Evolutionary conservation across 495 filamentous ascomycete genomes (phyloP), one percentile per base, ranked within the genome.

Genomic region (Penicillium soppii): DNA sequence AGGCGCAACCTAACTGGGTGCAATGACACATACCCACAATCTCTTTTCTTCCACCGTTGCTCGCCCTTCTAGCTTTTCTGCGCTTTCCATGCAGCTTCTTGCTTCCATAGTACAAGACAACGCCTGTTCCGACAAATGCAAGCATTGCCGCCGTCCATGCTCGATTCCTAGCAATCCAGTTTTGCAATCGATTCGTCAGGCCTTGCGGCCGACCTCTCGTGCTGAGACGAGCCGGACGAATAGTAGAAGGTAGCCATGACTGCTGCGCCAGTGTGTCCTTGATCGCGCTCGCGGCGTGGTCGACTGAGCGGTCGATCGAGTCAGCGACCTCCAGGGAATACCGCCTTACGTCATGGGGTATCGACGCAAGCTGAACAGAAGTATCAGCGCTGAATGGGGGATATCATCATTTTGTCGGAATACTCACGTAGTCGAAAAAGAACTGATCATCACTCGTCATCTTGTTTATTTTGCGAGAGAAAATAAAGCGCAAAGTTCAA

Each of bases 21-120:
- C 43, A 15, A 5, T 48, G 15, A 37, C 40, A 59, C 74, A 50
- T 70, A 79, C 77, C 78, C 32, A 98, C 86, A 23, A 97, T 92
- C 61, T 97, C 94, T 42, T 85, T 82, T 45, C 92, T 76, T 8
- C 88, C 86, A n/a, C 94, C 94, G 73, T 90, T 95, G 12, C 79
- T 76, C 6, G 88, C 87, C 22, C 87, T 80, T 65, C 75, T 80
- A 7, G 92, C 94, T 53, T 88, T 82, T 54, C 91, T 79, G 58
- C 86, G 83, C 66, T 82, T 86, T 5, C 77, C 75, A 54, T 79
- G 66, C 8, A 77, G 64, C 43, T 77, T 84, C 54, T 78, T 85
- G 43, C 72, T 82, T 43, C 82, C 77, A 58, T 84, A 86, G 19
- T 85, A 70, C 49, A 87, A 70, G 43, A 87, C 85, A n/a, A 76